phyloP scores from a whole-genome alignment of 176 grass and related monocot species.

The Zea mays region Zm-B73-REFERENCE-NAM-5.0 NC_050102.1:154509001-154509500 shows the following conservation, averaged over 20 bases:
- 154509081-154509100: too few relatives aligned
- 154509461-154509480: not conserved
- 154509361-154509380: not conserved
- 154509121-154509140: too few relatives aligned
- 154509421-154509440: not conserved
- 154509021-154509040: too few relatives aligned
- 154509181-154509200: not conserved
- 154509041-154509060: too few relatives aligned
- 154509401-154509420: not conserved
- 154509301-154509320: not conserved
- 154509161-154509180: too few relatives aligned
- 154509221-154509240: not conserved
- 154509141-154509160: too few relatives aligned
- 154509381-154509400: not conserved
- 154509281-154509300: not conserved
- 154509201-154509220: not conserved
- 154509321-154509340: not conserved
- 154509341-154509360: not conserved
- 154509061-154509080: too few relatives aligned
- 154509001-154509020: too few relatives aligned
- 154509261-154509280: not conserved
- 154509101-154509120: too few relatives aligned
- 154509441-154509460: not conserved
- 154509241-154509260: not conserved
- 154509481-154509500: not conserved